These are phyloP conservation scores for Xylariaceae sp. DNA, from an alignment of 2,329 filamentous ascomycete genomes.

Conservation along the genomic window DNA sequence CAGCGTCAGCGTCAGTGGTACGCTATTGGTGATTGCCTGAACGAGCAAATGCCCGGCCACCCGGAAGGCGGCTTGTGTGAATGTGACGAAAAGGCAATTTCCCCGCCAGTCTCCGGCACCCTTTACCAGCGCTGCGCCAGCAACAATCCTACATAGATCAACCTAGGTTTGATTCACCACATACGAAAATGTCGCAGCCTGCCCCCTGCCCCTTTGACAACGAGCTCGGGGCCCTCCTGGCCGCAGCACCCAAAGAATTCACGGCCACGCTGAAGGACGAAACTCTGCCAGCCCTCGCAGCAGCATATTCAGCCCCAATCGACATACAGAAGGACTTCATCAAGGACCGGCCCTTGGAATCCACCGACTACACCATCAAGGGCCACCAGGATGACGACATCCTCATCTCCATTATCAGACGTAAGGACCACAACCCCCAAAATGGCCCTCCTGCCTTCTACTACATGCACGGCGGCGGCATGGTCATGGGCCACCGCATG, in stretches of 20 bases:
- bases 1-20: background rate
- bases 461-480: constrained; percentile 4
- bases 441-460: background rate
- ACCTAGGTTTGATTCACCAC: background rate
- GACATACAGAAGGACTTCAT: background rate
- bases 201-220: background rate
- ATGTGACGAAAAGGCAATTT: background rate
- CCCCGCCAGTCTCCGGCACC: background rate
- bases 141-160: background rate
- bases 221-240: background rate
- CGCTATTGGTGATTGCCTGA: background rate
- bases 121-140: background rate
- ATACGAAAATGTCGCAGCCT: background rate
- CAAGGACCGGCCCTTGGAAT: background rate
- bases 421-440: background rate
- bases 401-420: background rate
- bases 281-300: background rate
- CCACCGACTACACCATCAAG: background rate
- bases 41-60: background rate
- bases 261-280: background rate
- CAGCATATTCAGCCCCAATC: background rate
- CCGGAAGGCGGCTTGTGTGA: background rate
- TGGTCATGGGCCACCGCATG: constrained; percentile 1
- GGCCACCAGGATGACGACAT: background rate
- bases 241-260: background rate